phyloP scores from a whole-genome alignment of 371 early-diverging fungal genomes.

The Zychaea mexicana region DNA sequence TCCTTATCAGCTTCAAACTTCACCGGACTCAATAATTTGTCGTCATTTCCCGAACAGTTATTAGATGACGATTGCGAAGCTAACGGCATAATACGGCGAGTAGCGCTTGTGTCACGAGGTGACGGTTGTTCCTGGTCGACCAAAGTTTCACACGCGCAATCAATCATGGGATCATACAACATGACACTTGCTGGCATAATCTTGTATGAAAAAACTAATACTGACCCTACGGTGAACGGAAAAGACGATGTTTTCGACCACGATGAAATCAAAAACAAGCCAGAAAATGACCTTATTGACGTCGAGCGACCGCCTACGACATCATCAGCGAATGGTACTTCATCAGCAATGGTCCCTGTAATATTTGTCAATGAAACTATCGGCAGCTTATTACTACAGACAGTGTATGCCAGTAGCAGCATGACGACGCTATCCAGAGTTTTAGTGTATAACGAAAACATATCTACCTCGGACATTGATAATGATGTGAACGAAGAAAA shows the following conservation, averaged over 20 bases:
- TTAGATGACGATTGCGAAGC: not conserved
- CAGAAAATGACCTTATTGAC: slow-evolving; percentile 7
- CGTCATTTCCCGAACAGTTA: not conserved
- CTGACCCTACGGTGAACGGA: not conserved
- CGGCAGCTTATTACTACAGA: not conserved
- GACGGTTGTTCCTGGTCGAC: slow-evolving; percentile 16
- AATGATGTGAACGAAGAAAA: not conserved
- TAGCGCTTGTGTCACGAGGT: slow-evolving; percentile 13
- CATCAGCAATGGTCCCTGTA: not conserved
- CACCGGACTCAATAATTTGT: slow-evolving; percentile 7
- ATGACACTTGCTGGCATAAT: slow-evolving; percentile 16
- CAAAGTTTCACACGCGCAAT: slow-evolving; percentile 8
- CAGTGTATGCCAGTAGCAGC: not conserved
- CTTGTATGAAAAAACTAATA: slow-evolving; percentile 9
- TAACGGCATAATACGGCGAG: not conserved
- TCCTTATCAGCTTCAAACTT: slow-evolving; percentile 2
- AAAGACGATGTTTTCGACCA: not conserved
- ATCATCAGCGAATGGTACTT: too few relatives aligned
- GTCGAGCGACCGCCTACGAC: not conserved
- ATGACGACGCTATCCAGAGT: not conserved
- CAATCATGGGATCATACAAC: slow-evolving; percentile 2
- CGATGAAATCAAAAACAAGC: not conserved
- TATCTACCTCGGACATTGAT: not conserved
- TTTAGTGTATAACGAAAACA: not conserved
- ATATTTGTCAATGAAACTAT: slow-evolving; percentile 10